Conservation (phyloP, 2,329 filamentous ascomycete genomes). For the Penicillium rolfsii region DNA sequence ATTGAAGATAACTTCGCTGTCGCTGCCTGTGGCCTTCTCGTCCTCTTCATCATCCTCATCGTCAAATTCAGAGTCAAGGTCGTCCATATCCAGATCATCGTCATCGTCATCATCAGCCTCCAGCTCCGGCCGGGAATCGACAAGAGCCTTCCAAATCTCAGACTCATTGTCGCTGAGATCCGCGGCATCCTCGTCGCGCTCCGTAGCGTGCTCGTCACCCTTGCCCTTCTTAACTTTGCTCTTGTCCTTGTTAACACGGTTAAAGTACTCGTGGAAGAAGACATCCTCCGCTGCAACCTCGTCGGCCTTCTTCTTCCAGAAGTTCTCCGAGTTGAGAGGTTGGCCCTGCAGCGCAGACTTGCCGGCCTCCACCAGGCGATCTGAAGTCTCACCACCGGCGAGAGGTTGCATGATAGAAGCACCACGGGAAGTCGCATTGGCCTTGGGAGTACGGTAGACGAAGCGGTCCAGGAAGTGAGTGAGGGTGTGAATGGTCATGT, state of each 20-base stretch:
- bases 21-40: constrained; percentile 44
- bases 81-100: constrained; percentile 61
- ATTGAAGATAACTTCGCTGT: constrained; percentile 53
- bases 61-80: constrained; percentile 57
- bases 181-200: constrained; percentile 47
- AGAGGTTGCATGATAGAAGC: constrained; percentile 97
- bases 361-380: constrained; percentile 64
- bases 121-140: constrained; percentile 76
- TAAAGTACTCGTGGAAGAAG: constrained; percentile 99
- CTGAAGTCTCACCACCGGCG: constrained; percentile 62
- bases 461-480: constrained; percentile 98
- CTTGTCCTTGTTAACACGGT: constrained; percentile 67
- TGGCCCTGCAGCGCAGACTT: constrained; percentile 59
- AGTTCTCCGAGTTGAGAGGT: constrained; percentile 81
- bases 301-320: constrained; percentile 88
- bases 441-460: constrained; percentile 93
- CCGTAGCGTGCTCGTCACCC: constrained; percentile 52
- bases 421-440: constrained; percentile 66
- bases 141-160: constrained; percentile 90
- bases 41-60: constrained; percentile 49
- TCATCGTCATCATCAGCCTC: constrained; percentile 64
- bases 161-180: constrained; percentile 68
- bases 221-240: constrained; percentile 57
- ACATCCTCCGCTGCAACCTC: constrained; percentile 89
- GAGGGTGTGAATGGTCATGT: constrained; percentile 84